Evolutionary conservation across 148 eudicot species (phyloP), one percentile per base, ranked within the genome.

Genomic region (Nepenthes mirabilis): DNA sequence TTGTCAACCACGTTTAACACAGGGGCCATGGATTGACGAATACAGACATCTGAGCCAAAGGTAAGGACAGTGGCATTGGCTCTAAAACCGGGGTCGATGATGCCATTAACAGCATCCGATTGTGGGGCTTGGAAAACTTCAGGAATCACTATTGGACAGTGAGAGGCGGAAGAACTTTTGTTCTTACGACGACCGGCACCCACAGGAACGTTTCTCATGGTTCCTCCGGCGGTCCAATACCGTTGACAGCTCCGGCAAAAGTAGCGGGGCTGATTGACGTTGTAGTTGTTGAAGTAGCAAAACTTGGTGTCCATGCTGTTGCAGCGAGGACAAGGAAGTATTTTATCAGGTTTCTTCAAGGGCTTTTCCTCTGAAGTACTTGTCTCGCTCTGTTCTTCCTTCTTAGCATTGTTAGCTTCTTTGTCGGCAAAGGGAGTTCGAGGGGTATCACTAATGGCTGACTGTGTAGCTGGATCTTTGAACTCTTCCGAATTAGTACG

Each of bases 201-300:
- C 1, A 80, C 86, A 1, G 86, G 80, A 53, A 76, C 79, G 34
- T 77, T 86, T 65, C 95, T 77, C 82, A 86, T 86, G 48, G 84
- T 77, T 32, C 95, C 90, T 37, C 95, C 95, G 69, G 95, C 84
- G 7, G 95, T 86, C 95, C 95, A 83, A 72, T 86, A 86, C 68
- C 95, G 73, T 71, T 83, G 89, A 56, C 95, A 86, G 13, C 79
- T 83, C 77, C 75, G 83, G 68, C 95, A 86, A 50, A 81, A 86
- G 60, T 86, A 84, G 1, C 95, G 74, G 9, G 95, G 95, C 58
- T 86, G 95, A 66, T 81, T 83, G 35, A 83, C 78, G 11, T 86
- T 86, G 75, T 86, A 86, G 57, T 86, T 86, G 69, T 86, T 86
- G 75, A 69, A 86, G 69, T 83, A 86, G 73, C 94, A 86, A 63